A percentile compares a stretch with the other conserved stretches of the same genome.
phyloP scores from a whole-genome alignment of 2,329 filamentous ascomycete species.

The Nigrograna mackinnonii region DNA sequence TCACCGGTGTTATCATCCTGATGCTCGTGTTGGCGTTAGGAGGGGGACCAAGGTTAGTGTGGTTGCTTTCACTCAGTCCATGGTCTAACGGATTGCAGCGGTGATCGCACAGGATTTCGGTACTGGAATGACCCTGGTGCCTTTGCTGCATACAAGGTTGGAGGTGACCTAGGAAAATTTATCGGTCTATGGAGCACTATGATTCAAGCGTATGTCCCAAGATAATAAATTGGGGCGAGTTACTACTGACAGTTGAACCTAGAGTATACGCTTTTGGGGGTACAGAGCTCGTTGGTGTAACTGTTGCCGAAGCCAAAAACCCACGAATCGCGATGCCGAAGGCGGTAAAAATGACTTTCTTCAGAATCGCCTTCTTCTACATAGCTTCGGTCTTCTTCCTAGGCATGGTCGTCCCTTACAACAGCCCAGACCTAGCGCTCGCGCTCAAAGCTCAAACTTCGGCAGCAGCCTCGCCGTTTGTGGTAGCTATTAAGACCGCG shows the following conservation, averaged over 20 bases:
- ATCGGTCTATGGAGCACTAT: background rate
- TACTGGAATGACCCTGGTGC: slow-evolving; percentile 46
- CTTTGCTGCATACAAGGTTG: slow-evolving; percentile 26
- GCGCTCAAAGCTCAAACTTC: background rate
- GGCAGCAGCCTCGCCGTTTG: background rate
- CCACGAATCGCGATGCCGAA: background rate
- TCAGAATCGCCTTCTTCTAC: background rate
- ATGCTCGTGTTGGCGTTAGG: slow-evolving; percentile 51
- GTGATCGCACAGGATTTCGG: slow-evolving; percentile 48
- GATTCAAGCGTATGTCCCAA: no score
- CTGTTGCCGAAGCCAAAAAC: background rate
- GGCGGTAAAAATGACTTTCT: background rate
- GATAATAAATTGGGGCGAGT: no score
- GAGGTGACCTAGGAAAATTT: slow-evolving; percentile 11
- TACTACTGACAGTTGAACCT: no score
- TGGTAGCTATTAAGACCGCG: background rate
- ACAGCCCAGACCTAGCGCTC: background rate
- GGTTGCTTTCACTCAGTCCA: no score
- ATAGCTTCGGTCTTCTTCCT: background rate
- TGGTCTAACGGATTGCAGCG: no score
- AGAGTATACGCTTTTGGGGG: background rate
- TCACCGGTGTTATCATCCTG: slow-evolving; percentile 37
- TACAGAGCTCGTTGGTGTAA: background rate
- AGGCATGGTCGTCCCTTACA: background rate
- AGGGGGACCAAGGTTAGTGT: slow-evolving; percentile 49